Evolutionary conservation across 768 basidiomycete species (phyloP), one percentile per base, ranked within the genome.

Genomic region (Sutorius australiensis): DNA sequence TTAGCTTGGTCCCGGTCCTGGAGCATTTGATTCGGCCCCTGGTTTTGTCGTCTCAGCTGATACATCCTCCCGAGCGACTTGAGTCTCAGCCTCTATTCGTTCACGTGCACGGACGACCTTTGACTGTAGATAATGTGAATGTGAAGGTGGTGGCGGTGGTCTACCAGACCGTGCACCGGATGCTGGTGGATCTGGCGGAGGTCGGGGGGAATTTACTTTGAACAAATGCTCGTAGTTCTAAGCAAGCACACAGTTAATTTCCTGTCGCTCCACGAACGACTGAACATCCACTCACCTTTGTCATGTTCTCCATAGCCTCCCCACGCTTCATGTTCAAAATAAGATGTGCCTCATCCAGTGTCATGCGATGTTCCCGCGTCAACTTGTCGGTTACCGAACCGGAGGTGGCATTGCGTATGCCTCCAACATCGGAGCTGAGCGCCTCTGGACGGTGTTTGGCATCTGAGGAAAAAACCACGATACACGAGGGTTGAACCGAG

Each of bases 41-140:
- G 65, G 54, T 56, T 62, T 67, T 45, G 57, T 46, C 46, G 55
- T 38, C 11, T 5, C 54, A 31, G 10, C 38, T n/a, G 50, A 43
- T 5, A 6, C 57, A 16, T 67, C 63, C 51, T 72, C 67, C 17
- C 59, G 59, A 44, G 58, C 58, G 32, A 67, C 54, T 55, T 68
- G 70, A 62, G 68, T 53, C 77, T 99, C 95, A 0, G 95, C 95
- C 67, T 97, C 89, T 80, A 98, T 85, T 73, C 97, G 84, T 73
- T 98, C 94, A 50, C 85, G 81, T 17, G 97, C 95, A 38, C 97
- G 84, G 41, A 92, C 82, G n/a, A 99, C 92, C 73, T 99, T 99
- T 31, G 92, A 95, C 67, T 95, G 95, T 12, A 98, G 77, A 71
- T 98, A 98, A 71, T 94, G 91, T 33, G 92, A 94, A 66, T 92